Conservation (phyloP, 2,329 filamentous ascomycete genomes). For the Cryphonectria nitschkei region DNA sequence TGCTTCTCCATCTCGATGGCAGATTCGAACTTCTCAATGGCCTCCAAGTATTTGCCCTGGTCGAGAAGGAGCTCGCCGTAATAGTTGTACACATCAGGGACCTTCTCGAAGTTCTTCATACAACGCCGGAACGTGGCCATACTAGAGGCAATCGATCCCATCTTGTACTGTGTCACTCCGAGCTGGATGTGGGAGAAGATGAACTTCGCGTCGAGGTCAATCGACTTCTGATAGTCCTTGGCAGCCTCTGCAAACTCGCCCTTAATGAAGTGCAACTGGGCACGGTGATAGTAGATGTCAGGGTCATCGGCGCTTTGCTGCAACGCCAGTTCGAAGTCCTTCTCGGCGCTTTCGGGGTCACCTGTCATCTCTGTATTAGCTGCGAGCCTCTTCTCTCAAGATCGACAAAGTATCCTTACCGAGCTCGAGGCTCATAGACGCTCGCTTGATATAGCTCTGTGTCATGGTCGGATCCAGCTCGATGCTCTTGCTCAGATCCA, state of each 20-base stretch:
- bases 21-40: constrained; percentile 96
- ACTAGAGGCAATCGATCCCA: constrained; percentile 95
- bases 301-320: constrained; percentile 86
- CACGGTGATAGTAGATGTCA: constrained; percentile 98
- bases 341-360: constrained; percentile 81
- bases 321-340: constrained; percentile 85
- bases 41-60: constrained; percentile 93
- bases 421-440: constrained; percentile 95
- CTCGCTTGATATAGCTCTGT: constrained; percentile 98
- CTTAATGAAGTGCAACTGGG: constrained; percentile 97
- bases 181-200: constrained; percentile 99
- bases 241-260: constrained; percentile 90
- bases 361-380: constrained; percentile 52
- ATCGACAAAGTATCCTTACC: constrained; percentile 54
- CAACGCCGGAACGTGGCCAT: constrained; percentile 98
- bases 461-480: constrained; percentile 86
- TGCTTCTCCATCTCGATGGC: constrained; percentile 99
- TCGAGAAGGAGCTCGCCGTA: constrained; percentile 96
- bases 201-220: constrained; percentile 92
- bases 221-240: constrained; percentile 99
- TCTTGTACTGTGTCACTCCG: constrained; percentile 99
- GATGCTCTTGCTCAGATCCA: constrained; percentile 89
- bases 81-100: constrained; percentile 99
- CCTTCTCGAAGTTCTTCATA: constrained; percentile 97
- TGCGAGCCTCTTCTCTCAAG: not conserved